Base-by-base conservation (phyloP, 805 yeast species). In the Cephaloascus albidus region DNA sequence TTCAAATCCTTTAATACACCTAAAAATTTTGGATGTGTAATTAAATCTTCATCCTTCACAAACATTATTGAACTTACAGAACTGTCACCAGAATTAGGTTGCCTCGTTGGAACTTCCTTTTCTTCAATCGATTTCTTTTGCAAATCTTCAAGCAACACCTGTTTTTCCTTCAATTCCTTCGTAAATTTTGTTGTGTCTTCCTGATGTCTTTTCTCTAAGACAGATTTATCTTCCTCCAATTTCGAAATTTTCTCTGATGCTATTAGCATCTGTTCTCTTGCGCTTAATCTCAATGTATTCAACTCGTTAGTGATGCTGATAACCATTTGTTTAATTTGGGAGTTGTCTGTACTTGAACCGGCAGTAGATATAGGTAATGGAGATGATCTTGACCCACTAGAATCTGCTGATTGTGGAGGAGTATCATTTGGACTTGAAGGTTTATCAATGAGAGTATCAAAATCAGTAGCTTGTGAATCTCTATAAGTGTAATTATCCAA, bases 231-330 rank as follows among this genome's bases (percentile, higher is more conserved):
- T n/a, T 42, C 35, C 36, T 63, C 65, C 40, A 66, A 51, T 12
- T 34, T 37, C 17, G 46, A 40, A 30, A 64, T 62, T 38, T 52
- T 54, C 34, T 60, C 61, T 14, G 59, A 55, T 10, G 71, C 71
- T 34, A 54, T 50, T 44, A 61, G 62, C 60, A 63, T 61, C 45
- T 65, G 66, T 4, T 43, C 39, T 36, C 56, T 58, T 18, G 70
- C 52, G 2, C 61, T 45, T 3, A 51, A 40, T 39, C 52, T 60
- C 44, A 65, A 55, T 18, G 54, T 53, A 26, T 44, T 51, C 38
- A 66, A 49, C 38, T 66, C 67, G 17, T 45, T 43, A 18, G 59
- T 61, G 38, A 65, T 52, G 39, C 61, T 63, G 10, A 46, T 41
- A 14, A 65, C 54, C 8, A 62, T 42, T 33, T 51, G 51, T 40